Evolutionary conservation across 2,329 filamentous ascomycete species (phyloP).

Genomic region (Fusarium chlamydosporum): DNA sequence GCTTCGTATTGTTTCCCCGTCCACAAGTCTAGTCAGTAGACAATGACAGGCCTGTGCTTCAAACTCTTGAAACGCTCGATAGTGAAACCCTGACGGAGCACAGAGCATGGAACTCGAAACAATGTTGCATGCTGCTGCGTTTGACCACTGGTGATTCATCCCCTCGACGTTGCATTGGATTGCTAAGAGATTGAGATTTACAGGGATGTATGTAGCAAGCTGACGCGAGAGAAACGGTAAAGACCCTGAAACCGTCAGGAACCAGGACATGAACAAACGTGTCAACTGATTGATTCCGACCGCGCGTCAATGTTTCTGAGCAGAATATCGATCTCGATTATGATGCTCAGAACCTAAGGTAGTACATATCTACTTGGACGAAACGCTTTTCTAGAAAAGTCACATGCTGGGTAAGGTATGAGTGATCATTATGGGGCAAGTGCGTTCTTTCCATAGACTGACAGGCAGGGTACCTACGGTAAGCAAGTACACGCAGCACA

Average conservation of each 20-base stretch:
- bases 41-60: conserved; percentile 26
- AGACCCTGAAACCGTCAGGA: conserved; percentile 32
- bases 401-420: background rate
- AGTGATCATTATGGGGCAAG: background rate
- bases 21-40: conserved; percentile 26
- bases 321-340: background rate
- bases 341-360: background rate
- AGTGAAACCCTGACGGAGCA: conserved; percentile 39
- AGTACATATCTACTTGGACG: no score
- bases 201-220: conserved; percentile 16
- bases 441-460: background rate
- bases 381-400: background rate
- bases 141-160: conserved; percentile 42
- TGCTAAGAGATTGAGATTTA: conserved; percentile 17
- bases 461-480: no score
- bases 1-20: conserved; percentile 28
- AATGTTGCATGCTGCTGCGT: conserved; percentile 30
- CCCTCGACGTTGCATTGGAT: conserved; percentile 19
- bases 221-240: background rate
- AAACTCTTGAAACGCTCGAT: conserved; percentile 45
- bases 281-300: conserved; percentile 1
- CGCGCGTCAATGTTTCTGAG: background rate
- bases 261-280: conserved; percentile 17
- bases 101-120: conserved; percentile 37
- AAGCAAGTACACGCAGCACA: background rate